Conservation (phyloP, 108 stramenopile genomes). For the Nitzschia sp. region DNA sequence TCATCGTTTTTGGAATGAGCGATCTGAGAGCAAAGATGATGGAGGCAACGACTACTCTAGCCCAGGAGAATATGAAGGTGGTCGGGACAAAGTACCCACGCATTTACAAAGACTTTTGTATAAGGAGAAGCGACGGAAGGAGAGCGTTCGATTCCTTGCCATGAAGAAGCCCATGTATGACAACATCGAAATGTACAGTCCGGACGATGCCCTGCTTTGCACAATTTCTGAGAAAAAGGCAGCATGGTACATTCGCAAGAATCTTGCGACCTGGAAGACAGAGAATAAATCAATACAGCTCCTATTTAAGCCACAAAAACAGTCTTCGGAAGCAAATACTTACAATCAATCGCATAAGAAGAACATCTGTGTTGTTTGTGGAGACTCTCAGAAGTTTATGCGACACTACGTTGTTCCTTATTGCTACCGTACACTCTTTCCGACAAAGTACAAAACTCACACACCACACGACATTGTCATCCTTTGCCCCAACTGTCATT, state of each 20-base stretch:
- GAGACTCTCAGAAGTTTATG: constrained; percentile 53
- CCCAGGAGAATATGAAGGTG: too few relatives aligned
- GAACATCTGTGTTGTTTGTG: constrained; percentile 75
- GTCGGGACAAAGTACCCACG: constrained; percentile 48
- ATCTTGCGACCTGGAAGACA: constrained; percentile 61
- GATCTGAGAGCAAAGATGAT: background rate
- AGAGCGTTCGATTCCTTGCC: constrained; percentile 60
- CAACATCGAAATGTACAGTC: constrained; percentile 77
- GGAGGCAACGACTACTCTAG: constrained; percentile 2
- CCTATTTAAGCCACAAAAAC: constrained; percentile 41
- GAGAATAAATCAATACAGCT: constrained; percentile 41
- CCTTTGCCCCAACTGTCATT: constrained; percentile 77
- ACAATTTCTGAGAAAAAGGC: constrained; percentile 83
- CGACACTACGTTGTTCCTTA: constrained; percentile 86
- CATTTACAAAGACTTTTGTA: constrained; percentile 63
- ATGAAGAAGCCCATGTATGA: constrained; percentile 87
- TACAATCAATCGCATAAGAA: constrained; percentile 58
- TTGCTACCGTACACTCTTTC: constrained; percentile 61
- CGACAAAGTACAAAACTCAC: constrained; percentile 76
- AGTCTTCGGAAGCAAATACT: constrained; percentile 11
- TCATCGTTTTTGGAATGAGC: background rate
- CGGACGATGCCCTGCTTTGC: constrained; percentile 50
- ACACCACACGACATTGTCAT: constrained; percentile 84
- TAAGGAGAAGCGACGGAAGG: constrained; percentile 65
- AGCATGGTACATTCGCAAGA: constrained; percentile 75